A percentile compares a stretch with the other conserved stretches of the same genome.
Evolutionary conservation across 2,329 filamentous ascomycete species (phyloP).

Genomic region (Trichophyton simii): DNA sequence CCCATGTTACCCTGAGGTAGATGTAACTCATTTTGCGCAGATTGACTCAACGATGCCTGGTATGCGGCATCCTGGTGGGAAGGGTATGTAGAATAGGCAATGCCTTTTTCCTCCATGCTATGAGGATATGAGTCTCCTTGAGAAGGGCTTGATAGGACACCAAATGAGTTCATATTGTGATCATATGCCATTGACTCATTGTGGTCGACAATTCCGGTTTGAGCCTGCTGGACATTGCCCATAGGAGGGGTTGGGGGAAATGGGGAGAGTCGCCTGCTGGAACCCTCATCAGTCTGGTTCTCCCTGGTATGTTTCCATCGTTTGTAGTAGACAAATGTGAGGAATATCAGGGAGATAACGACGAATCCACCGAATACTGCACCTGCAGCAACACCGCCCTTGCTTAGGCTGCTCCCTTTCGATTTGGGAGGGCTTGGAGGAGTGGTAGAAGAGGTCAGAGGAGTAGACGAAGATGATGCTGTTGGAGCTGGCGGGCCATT

Average conservation of each 20-base stretch:
- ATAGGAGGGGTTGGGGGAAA: constrained; percentile 6
- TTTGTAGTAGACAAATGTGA: constrained; percentile 10
- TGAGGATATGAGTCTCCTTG: not conserved
- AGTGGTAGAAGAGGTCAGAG: constrained; percentile 5
- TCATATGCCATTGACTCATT: not conserved
- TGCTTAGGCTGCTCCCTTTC: constrained; percentile 3
- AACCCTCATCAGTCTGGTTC: constrained; percentile 5
- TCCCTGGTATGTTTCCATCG: constrained; percentile 10
- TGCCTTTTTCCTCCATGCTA: not conserved
- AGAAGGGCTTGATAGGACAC: not conserved
- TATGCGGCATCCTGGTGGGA: constrained; percentile 1
- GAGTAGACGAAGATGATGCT: not conserved
- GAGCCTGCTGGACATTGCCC: constrained; percentile 6
- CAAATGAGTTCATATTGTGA: not conserved
- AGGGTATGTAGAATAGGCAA: not conserved
- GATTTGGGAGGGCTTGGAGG: constrained; percentile 1
- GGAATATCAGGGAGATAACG: constrained; percentile 10
- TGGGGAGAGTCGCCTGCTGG: not conserved
- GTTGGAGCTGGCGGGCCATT: not conserved
- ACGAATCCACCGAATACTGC: constrained; percentile 13
- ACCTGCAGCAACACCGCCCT: constrained; percentile 11
- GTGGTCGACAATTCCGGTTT: constrained; percentile 2
- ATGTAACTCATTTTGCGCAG: not conserved
- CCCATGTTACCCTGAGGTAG: not conserved
- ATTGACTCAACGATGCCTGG: not conserved